These are phyloP conservation scores for Massariosphaeria phaeospora DNA, from an alignment of 495 filamentous ascomycete species.

Conservation along the genomic window DNA sequence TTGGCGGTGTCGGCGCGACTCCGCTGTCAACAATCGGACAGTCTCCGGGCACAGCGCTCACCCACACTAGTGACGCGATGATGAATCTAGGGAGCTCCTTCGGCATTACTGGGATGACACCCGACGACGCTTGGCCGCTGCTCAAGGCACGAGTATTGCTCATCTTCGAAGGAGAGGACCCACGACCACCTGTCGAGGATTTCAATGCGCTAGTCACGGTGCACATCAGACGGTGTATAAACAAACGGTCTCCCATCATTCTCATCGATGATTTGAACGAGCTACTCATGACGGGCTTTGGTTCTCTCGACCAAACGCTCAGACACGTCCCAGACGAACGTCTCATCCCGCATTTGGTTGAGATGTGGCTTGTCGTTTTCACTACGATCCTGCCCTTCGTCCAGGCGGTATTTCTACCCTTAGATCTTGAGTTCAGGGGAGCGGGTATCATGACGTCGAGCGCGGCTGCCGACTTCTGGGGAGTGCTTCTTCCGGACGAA, in stretches of 20 bases:
- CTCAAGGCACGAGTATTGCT: constrained; percentile 85
- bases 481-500: constrained; percentile 47
- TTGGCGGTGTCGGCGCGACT: constrained; percentile 19
- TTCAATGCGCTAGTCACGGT: constrained; percentile 73
- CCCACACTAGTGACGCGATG: constrained; percentile 15
- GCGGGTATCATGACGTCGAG: constrained; percentile 69
- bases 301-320: constrained; percentile 76
- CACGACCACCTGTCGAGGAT: constrained; percentile 86
- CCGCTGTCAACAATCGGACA: constrained; percentile 14
- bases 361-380: constrained; percentile 90
- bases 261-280: constrained; percentile 36
- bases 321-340: constrained; percentile 72
- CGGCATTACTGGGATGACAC: constrained; percentile 73
- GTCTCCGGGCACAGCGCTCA: constrained; percentile 26
- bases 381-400: constrained; percentile 87
- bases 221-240: constrained; percentile 40
- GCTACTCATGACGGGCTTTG: constrained; percentile 64
- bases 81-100: constrained; percentile 42
- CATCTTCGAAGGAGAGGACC: constrained; percentile 88
- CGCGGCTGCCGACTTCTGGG: constrained; percentile 87
- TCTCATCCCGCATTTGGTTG: constrained; percentile 78
- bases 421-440: constrained; percentile 92
- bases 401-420: constrained; percentile 89
- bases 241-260: constrained; percentile 35
- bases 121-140: constrained; percentile 93